phyloP scores from a whole-genome alignment of 805 yeast species.

The Aciculoconidium aculeatum region DNA sequence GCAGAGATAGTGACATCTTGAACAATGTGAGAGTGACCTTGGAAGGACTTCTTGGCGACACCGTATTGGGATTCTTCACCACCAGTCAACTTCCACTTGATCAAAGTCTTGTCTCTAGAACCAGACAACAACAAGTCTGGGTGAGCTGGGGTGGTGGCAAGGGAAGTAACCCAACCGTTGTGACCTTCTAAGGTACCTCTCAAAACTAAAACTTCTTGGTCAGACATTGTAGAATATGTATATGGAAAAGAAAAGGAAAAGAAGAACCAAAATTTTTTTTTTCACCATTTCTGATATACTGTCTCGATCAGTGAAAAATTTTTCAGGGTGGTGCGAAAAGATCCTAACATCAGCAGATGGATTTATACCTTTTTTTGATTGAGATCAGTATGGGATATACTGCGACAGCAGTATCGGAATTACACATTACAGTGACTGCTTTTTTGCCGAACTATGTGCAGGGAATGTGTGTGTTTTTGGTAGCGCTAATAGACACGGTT shows the following conservation, averaged over 20 bases:
- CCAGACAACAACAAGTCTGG: slow-evolving; percentile 98
- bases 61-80: slow-evolving; percentile 93
- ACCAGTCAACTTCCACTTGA: slow-evolving; percentile 95
- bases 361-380: too few species aligned
- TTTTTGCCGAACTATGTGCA: slow-evolving; percentile 24
- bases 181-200: slow-evolving; percentile 98
- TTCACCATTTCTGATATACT: neutral
- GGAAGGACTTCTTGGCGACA: slow-evolving; percentile 94
- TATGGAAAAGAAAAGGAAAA: slow-evolving; percentile 3
- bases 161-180: slow-evolving; percentile 90
- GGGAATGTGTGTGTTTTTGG: too few species aligned
- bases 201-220: slow-evolving; percentile 95
- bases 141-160: slow-evolving; percentile 96
- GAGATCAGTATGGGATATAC: slow-evolving; percentile 20
- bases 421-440: slow-evolving; percentile 36
- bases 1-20: slow-evolving; percentile 96
- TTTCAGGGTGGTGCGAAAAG: slow-evolving; percentile 1
- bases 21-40: slow-evolving; percentile 99
- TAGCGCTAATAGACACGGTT: neutral
- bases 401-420: slow-evolving; percentile 28
- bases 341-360: neutral
- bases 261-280: slow-evolving; percentile 1
- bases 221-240: slow-evolving; percentile 46
- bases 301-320: slow-evolving; percentile 4
- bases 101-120: slow-evolving; percentile 97